A percentile compares a stretch with the other conserved stretches of the same genome.
phyloP scores from a whole-genome alignment of 495 filamentous ascomycete species.

The Neurospora sp. region DNA sequence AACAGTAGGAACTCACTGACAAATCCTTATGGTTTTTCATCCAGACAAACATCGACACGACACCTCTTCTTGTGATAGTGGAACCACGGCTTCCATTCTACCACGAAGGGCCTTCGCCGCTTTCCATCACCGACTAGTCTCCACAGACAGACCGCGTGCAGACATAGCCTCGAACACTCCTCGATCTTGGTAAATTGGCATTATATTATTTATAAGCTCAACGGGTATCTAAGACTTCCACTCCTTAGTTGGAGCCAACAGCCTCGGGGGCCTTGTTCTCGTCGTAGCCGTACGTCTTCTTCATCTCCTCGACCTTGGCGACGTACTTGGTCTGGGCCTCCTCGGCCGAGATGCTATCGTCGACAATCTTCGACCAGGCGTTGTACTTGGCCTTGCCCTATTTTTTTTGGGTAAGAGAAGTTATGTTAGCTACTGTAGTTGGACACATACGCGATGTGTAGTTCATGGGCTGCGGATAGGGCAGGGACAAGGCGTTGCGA shows the following conservation, averaged over 20 bases:
- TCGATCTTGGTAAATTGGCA: neutral
- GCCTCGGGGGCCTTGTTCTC: constrained; percentile 43
- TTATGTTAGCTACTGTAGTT: neutral
- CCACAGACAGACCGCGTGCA: neutral
- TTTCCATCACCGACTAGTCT: neutral
- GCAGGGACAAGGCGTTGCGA: neutral
- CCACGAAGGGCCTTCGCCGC: neutral
- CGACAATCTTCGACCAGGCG: constrained; percentile 56
- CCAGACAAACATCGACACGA: neutral
- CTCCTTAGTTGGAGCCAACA: constrained; percentile 23
- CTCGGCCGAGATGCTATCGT: constrained; percentile 46
- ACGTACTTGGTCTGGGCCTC: constrained; percentile 72
- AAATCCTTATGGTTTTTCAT: neutral
- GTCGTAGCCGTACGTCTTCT: constrained; percentile 56
- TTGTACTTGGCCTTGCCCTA: constrained; percentile 72
- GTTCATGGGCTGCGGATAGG: constrained; percentile 24
- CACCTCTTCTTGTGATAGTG: neutral
- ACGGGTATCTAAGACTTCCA: neutral
- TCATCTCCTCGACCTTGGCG: constrained; percentile 54
- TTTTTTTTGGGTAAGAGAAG: neutral
- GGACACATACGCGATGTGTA: constrained; percentile 27
- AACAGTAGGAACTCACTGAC: no score
- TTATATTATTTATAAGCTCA: neutral
- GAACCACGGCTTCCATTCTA: neutral
- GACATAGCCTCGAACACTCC: neutral